Evolutionary conservation across 1,139 yeast genomes (phyloP), one percentile per base, ranked within the genome.

Genomic region (Geotrichum bryndzae): DNA sequence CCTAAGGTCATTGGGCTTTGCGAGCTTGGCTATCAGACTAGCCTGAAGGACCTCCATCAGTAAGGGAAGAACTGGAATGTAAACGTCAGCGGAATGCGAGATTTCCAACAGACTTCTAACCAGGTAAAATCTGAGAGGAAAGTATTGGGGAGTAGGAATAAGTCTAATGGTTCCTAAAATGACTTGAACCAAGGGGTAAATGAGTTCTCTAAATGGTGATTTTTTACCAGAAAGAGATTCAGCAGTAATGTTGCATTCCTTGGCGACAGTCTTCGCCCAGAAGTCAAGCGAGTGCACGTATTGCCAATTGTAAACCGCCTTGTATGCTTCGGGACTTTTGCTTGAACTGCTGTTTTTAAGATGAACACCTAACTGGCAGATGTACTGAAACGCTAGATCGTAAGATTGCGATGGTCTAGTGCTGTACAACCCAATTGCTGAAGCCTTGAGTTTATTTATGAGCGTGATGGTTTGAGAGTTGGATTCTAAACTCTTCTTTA

Each of bases 171-270:
- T 85, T 68, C 99, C 98, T 66, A 94, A 80, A 1, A 97, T 90
- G 48, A 94, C 96, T 78, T 94, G 99, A 55, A 94, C 97, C 68
- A 94, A 81, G 31, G 99, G 99, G 74, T 92, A 95, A 61, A 92
- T 87, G 68, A 94, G 81, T 69, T 90, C 92, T 70, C 89, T 84
- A 70, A 94, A 78, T n/a, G 92, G 87, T 51, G 86, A 82, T 11
- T 69, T 66, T 64, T 81, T 82, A 66, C 84, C 85, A 25, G 60
- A 59, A 23, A 57, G 53, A 50, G 71, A 72, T 53, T 75, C 76
- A 52, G 77, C 74, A 35, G 58, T 27, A 63, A 82, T 86, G 66
- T 85, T 84, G 72, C 92, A 87, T 61, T 86, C 87, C 50, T 74
- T 70, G 11, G 96, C 80, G 66, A 94, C 76, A 29, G 90, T 96